Percentiles rank a stretch among this genome's conserved stretches.
Evolutionary conservation across 2,329 filamentous ascomycete species (phyloP).

Genomic region (Cladosporium oxysporum): DNA sequence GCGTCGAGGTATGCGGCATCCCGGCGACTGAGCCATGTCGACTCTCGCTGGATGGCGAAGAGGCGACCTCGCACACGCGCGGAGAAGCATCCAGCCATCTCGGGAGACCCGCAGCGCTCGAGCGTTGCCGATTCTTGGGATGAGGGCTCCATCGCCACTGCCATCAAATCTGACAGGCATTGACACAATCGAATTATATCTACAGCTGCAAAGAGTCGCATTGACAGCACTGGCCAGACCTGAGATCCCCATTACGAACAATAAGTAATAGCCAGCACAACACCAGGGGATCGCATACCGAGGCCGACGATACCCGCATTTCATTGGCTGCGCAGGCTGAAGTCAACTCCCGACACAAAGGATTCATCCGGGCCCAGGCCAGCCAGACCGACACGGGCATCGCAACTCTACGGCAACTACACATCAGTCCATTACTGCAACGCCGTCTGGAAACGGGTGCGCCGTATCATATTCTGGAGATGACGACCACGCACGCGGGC

Average conservation of each 20-base stretch:
- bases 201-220: neutral
- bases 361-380: conserved; percentile 17
- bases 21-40: conserved; percentile 13
- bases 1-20: conserved; percentile 14
- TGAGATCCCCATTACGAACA: neutral
- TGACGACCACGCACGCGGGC: conserved; percentile 33
- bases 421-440: neutral
- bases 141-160: neutral
- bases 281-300: neutral
- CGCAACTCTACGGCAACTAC: neutral
- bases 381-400: conserved; percentile 1
- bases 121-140: neutral
- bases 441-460: neutral
- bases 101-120: neutral
- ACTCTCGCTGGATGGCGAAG: conserved; percentile 15
- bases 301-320: neutral
- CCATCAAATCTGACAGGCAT: neutral
- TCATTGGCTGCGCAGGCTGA: conserved; percentile 14
- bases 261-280: neutral
- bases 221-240: neutral
- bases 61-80: conserved; percentile 6
- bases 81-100: conserved; percentile 14
- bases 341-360: conserved; percentile 18
- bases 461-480: conserved; percentile 15
- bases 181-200: neutral